Conservation (phyloP, 2,329 filamentous ascomycete species). For the Ophiostoma sp. region DNA sequence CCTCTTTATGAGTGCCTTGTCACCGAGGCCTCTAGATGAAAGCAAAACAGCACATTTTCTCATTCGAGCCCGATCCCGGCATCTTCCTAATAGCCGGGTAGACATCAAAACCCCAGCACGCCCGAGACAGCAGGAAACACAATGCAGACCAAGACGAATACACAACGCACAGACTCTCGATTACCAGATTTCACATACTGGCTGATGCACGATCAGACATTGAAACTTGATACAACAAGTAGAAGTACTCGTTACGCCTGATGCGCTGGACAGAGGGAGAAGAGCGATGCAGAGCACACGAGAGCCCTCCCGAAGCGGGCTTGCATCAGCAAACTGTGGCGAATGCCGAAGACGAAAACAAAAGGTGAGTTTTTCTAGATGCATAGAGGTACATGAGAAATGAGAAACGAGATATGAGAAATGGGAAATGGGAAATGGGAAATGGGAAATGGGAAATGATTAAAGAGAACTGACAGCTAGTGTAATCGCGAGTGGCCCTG, state of each 20-base stretch:
- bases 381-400: neutral
- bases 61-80: neutral
- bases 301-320: neutral
- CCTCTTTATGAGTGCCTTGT: neutral
- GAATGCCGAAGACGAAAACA: conserved; percentile 49
- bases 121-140: neutral
- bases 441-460: too few relatives aligned
- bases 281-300: conserved; percentile 7
- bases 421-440: too few relatives aligned
- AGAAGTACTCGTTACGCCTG: neutral
- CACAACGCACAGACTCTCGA: neutral
- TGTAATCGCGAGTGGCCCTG: conserved; percentile 48
- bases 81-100: too few relatives aligned
- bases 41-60: neutral
- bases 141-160: neutral
- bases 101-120: neutral
- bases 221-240: neutral
- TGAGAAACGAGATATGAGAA: too few relatives aligned
- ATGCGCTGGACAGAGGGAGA: neutral
- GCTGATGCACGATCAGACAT: neutral
- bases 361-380: conserved; percentile 36
- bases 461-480: conserved; percentile 30
- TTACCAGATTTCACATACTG: neutral
- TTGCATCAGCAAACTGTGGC: conserved; percentile 33
- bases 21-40: neutral